Percentiles rank a stretch among this genome's conserved stretches.
These are phyloP conservation scores for Cordyceps tenuipes DNA, from an alignment of 2,329 filamentous ascomycete species.

Conservation along the genomic window DNA sequence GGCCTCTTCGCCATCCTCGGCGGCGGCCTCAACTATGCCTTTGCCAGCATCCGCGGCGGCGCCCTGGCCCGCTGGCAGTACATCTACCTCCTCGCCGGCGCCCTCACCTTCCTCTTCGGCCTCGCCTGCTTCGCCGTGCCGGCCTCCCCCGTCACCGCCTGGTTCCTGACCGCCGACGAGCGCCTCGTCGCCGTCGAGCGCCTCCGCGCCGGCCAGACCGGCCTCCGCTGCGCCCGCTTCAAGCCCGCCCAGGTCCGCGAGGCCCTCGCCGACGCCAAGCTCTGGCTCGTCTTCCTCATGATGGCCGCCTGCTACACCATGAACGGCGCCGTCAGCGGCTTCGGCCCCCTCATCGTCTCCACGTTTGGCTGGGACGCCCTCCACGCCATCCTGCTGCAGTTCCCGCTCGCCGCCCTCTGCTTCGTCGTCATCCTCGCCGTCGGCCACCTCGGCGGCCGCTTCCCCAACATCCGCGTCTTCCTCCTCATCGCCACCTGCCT, in stretches of 20 bases:
- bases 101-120: conserved; percentile 56
- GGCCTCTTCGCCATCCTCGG: conserved; percentile 57
- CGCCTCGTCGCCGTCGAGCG: conserved; percentile 46
- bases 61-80: conserved; percentile 57
- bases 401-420: conserved; percentile 63
- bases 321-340: conserved; percentile 63
- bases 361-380: conserved; percentile 60
- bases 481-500: conserved; percentile 60
- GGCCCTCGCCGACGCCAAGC: conserved; percentile 31
- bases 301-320: conserved; percentile 58
- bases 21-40: conserved; percentile 57
- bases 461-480: conserved; percentile 55
- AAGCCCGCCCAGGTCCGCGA: conserved; percentile 32
- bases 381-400: conserved; percentile 63
- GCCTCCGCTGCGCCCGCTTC: conserved; percentile 34
- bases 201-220: conserved; percentile 38
- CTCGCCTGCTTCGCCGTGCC: conserved; percentile 57
- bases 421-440: conserved; percentile 57
- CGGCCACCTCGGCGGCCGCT: conserved; percentile 53
- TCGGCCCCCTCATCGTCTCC: conserved; percentile 62
- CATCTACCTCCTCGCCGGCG: conserved; percentile 59
- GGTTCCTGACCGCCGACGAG: conserved; percentile 17
- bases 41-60: conserved; percentile 52
- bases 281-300: conserved; percentile 30
- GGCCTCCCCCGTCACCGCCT: conserved; percentile 34